Evolutionary conservation across 2,329 filamentous ascomycete genomes (phyloP).

Genomic region (Xenoacremonium recifei): DNA sequence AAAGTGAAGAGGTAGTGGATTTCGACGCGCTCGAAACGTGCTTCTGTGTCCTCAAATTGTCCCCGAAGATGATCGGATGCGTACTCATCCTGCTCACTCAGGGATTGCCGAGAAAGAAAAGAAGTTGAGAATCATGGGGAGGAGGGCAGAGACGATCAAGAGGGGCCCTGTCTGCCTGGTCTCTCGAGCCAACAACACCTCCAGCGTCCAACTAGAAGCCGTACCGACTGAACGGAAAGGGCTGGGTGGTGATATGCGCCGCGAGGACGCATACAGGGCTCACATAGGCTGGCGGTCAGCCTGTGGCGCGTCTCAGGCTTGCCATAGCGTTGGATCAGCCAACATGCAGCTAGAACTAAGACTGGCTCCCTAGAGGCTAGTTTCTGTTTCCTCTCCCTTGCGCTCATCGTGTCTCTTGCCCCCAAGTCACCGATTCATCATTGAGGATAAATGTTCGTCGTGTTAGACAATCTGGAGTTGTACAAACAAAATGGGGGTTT

Average conservation of each 20-base stretch:
- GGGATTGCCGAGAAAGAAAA: no score
- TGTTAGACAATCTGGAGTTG: no score
- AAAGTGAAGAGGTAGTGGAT: no score
- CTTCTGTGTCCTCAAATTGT: no score
- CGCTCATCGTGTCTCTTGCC: not conserved
- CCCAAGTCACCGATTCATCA: no score
- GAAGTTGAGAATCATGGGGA: not conserved
- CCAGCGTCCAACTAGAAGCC: constrained; percentile 15
- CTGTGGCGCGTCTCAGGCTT: constrained; percentile 15
- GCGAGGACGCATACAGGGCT: constrained; percentile 8
- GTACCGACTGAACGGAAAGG: constrained; percentile 14
- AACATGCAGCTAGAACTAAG: not conserved
- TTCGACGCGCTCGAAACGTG: no score
- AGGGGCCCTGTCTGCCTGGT: constrained; percentile 12
- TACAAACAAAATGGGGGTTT: no score
- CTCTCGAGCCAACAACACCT: constrained; percentile 3
- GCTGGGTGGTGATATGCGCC: constrained; percentile 9
- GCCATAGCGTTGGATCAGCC: constrained; percentile 4
- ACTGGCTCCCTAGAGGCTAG: no score
- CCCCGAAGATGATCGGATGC: not conserved
- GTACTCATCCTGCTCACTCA: not conserved
- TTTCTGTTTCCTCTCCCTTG: no score
- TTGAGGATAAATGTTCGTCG: no score
- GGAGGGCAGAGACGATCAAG: constrained; percentile 2
- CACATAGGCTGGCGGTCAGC: constrained; percentile 6